phyloP scores from a whole-genome alignment of 331 rosid genomes.

The Phaseolus coccineus region DNA sequence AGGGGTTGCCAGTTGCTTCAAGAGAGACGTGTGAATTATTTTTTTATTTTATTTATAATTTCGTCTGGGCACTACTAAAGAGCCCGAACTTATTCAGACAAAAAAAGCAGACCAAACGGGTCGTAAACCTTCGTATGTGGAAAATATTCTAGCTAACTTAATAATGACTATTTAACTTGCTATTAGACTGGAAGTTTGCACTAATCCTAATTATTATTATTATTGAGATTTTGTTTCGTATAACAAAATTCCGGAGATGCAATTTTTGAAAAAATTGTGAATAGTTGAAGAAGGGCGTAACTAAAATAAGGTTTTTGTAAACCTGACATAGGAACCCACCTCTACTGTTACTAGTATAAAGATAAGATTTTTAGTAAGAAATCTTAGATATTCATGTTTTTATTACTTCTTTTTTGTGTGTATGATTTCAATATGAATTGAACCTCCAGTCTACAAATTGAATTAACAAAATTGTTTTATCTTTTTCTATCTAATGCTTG shows the following conservation, averaged over 20 bases:
- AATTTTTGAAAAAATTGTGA: background rate
- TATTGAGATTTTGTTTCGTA: background rate
- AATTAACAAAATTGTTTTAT: conserved; percentile 26
- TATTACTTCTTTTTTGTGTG: background rate
- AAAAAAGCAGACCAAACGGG: background rate
- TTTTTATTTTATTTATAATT: background rate
- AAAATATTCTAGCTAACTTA: background rate
- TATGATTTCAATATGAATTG: conserved; percentile 28
- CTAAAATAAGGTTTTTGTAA: background rate
- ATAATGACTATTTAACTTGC: background rate
- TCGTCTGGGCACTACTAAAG: background rate
- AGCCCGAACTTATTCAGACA: background rate
- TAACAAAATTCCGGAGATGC: background rate
- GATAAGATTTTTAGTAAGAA: background rate
- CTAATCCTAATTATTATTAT: conserved; percentile 3
- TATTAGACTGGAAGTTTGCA: conserved; percentile 6
- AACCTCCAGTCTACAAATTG: conserved; percentile 24
- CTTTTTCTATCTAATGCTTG: conserved; percentile 28
- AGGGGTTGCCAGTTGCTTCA: conserved; percentile 7
- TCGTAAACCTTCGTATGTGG: no score
- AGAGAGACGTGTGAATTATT: background rate
- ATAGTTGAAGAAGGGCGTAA: conserved; percentile 2
- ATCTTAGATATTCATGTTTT: conserved; percentile 3
- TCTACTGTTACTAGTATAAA: background rate
- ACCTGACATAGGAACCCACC: background rate